Base-by-base conservation (phyloP, 192 early-diverging fungal genomes). In the Coemansia sp. region DNA sequence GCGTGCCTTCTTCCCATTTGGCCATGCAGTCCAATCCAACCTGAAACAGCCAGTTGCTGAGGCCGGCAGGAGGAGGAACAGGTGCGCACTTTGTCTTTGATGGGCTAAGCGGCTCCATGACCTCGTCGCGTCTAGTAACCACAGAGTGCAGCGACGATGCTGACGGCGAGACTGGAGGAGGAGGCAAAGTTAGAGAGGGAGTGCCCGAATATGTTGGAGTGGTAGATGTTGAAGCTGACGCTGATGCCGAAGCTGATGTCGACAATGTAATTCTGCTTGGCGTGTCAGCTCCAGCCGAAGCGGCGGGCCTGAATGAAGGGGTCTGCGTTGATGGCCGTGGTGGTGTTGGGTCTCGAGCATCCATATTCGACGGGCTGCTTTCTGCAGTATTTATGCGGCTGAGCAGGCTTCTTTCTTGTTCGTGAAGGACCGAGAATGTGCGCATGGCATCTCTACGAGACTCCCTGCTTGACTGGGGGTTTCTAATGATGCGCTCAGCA, bases 11-110 rank as follows among this genome's bases (percentile, higher is more conserved):
- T 35, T 74, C 64, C 58, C 64, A 66, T 33, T 67, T 74, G 9
- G 55, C 54, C 71, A 74, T 74, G 42, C 64, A 67, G 38, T 74
- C 71, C 4, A 74, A 43, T 1, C 71, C 71, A 3, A 63, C 59
- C 32, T 74, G 71, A 32, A 67, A 67, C 20, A 74, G 60, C 71
- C 71, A 74, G 38, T 67, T 66, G 59, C 55, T 56, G 2, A 74
- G 40, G 0, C 71, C 71, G 4, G 63, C 53, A 3, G 71, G 64
- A 19, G 58, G 58, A 0, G 54, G 29, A 0, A 25, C 22, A 8
- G n/a, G 29, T n/a, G 26, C 18, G 4, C 10, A 14, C 25, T 33
- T 46, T 2, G 52, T 34, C 33, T 60, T 68, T 14, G 47, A 25
- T 1, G 58, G 69, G 14, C 53, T 54, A 9, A 72, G 29, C 1